Base-by-base conservation (phyloP, 2,329 filamentous ascomycete species). In the Talaromyces amestolkiae region DNA sequence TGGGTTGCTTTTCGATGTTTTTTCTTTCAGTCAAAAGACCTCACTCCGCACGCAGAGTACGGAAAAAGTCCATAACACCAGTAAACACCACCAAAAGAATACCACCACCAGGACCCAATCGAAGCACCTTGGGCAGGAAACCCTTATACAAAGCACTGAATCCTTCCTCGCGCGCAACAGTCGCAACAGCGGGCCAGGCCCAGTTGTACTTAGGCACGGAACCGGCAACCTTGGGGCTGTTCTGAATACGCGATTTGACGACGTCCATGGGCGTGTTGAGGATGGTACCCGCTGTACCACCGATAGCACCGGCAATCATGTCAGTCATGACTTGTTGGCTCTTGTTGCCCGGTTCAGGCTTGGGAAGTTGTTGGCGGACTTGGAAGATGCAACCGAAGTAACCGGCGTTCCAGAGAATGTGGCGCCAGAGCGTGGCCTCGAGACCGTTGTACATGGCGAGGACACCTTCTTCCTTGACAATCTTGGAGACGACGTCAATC, bases 351-450 rank as follows among this genome's bases (percentile, higher is more conserved):
- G 77, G 75, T 64, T 90, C 87, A n/a, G 90, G 88, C 76, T 87
- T 85, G 68, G 95, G 95, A 56, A 99, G 81, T 70, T 97, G 83
- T 67, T 87, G 86, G 76, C 93, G 91, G 68, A 98, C 92, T 82
- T 99, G 95, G 88, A 96, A 97, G 78, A 99, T 99, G 81, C 93
- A 96, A 74, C 95, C 95, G 78, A 99, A 99, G 86, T 97, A 97
- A 66, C 93, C 94, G 15, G 91, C 88, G 80, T 97, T 97, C 93
- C 93, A 97, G 67, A 93, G 83, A 64, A 93, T 88, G 80, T 99
- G 95, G 69, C 95, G 89, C 95, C 95, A 99, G 82, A 98, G 83
- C 64, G 95, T 99, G 68, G 91, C 94, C 83, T 99, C 95, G 58
- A 99, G 88, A 65, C 95, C 95, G 79, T 98, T 96, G 85, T 98